Base-by-base conservation (phyloP, 2,329 filamentous ascomycete species). In the Thelonectria olida region DNA sequence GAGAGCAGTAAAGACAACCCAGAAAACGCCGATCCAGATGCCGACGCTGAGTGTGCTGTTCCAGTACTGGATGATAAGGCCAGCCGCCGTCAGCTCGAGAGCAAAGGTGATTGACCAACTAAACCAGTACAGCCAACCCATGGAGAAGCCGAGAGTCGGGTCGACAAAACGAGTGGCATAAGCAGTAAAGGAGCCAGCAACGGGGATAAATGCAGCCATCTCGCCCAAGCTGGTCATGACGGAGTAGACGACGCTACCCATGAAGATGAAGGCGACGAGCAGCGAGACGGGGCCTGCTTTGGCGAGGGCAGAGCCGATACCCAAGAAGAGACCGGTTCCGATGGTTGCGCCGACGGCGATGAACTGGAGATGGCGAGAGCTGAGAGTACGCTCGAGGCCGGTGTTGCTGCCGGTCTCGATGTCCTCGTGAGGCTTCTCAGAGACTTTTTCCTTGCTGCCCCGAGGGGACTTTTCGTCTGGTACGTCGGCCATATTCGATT, bases 61-160 rank as follows among this genome's bases (percentile, higher is more conserved):
- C 91, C 91, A 93, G 75, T 90, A 93, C 73, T 92, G 88, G 64
- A 93, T 91, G 57, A 93, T 90, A 48, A 93, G 79, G 5, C 90
- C 90, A 1, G 90, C 88, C 0, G 90, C 89, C 0, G 88, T 91
- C 38, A 93, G 81, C 72, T 94, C 91, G 8, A 93, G 84, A 1
- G 90, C 90, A 67, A 87, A 91, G 0, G 90, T 92, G 58, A 90
- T 87, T 17, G 88, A 83, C 90, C 89, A 94, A 36, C 85, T 89
- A 72, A 93, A 93, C 89, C 90, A 94, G 77, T 94, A 94, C 61
- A 92, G 88, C 91, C 91, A 94, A 19, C 92, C 91, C 84, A 93
- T 90, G 19, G 90, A 84, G 70, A 93, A 93, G 7, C 90, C 90
- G 48, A 93, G 80, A 57, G 88, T 88, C 10, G 87, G 88, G 71